Base-by-base conservation (phyloP, 2,329 filamentous ascomycete species). In the Myrmaecium sp. region DNA sequence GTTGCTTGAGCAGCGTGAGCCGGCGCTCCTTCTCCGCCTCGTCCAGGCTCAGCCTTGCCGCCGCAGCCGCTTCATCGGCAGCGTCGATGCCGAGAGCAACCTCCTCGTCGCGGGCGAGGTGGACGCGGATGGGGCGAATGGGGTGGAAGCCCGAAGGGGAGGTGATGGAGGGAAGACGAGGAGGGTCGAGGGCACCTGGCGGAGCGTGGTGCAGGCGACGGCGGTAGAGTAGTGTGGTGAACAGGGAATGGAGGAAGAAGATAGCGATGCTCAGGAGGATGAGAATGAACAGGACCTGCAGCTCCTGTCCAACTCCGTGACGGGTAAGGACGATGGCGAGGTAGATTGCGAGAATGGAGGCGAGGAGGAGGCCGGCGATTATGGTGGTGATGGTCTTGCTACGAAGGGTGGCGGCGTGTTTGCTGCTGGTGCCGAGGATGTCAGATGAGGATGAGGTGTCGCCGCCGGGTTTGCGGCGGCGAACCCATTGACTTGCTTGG, bases 201-300 rank as follows among this genome's bases (percentile, higher is more conserved):
- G 9, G 21, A 13, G 12, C 14, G 6, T 7, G 7, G 21, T 13
- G 21, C 10, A 6, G 9, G 21, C 12, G 21, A 13, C 8, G 10
- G 30, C n/a, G n/a, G n/a, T n/a, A n/a, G n/a, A n/a, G n/a, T n/a
- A n/a, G n/a, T n/a, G n/a, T n/a, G n/a, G n/a, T n/a, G 30, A 89
- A 66, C 10, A 89, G 55, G 21, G 73, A 69, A 51, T 91, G 80
- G 42, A 71, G 76, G 60, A 92, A 89, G 52, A 91, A 71, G 36
- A 86, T 69, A 2, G 75, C 73, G 17, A 74, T 65, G 27, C 74
- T 58, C 27, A 91, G 54, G 30, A 91, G 74, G 36, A 84, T 62
- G 28, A 93, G 62, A 30, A 92, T 74, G 32, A 92, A 64, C 28
- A 91, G 60, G 32, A 91, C 69, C 40, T 82, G 78, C 42, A 91